These are phyloP conservation scores for Kuraishia hungarica DNA, from an alignment of 805 yeast genomes.

Conservation along the genomic window DNA sequence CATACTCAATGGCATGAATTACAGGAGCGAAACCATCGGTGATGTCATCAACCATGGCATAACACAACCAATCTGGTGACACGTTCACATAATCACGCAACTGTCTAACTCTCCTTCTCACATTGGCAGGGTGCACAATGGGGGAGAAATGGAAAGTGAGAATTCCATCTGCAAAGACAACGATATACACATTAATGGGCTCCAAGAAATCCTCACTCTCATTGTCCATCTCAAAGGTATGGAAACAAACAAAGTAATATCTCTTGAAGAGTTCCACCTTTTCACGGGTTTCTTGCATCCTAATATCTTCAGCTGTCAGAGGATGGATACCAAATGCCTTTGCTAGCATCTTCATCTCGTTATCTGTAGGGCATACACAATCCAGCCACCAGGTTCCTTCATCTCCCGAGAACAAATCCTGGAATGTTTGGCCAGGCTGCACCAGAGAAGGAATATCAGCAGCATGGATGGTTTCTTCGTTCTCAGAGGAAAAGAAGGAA, in stretches of 20 bases:
- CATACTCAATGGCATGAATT: conserved; percentile 67
- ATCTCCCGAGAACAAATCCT: conserved; percentile 60
- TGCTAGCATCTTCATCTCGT: conserved; percentile 85
- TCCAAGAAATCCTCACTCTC: conserved; percentile 80
- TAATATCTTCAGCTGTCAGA: conserved; percentile 92
- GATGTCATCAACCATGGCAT: conserved; percentile 75
- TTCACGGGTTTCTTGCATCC: conserved; percentile 95
- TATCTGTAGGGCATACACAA: conserved; percentile 88
- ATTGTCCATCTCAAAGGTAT: conserved; percentile 82
- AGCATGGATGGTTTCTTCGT: conserved; percentile 84
- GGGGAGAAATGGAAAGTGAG: conserved; percentile 66
- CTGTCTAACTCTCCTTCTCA: conserved; percentile 75
- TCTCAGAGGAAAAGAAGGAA: conserved; percentile 72
- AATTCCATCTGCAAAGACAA: conserved; percentile 61
- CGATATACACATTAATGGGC: conserved; percentile 69
- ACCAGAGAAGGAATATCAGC: conserved; percentile 77
- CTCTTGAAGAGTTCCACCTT: conserved; percentile 87
- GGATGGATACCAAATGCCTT: conserved; percentile 98
- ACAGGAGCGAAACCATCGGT: conserved; percentile 83
- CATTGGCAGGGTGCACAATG: conserved; percentile 62
- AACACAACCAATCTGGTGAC: conserved; percentile 75
- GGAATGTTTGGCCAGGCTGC: conserved; percentile 53
- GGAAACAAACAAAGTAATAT: conserved; percentile 94
- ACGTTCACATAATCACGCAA: conserved; percentile 71
- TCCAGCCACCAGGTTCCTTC: conserved; percentile 95